Conservation (phyloP, 768 basidiomycete genomes). For the Suillus brevipes region DNA sequence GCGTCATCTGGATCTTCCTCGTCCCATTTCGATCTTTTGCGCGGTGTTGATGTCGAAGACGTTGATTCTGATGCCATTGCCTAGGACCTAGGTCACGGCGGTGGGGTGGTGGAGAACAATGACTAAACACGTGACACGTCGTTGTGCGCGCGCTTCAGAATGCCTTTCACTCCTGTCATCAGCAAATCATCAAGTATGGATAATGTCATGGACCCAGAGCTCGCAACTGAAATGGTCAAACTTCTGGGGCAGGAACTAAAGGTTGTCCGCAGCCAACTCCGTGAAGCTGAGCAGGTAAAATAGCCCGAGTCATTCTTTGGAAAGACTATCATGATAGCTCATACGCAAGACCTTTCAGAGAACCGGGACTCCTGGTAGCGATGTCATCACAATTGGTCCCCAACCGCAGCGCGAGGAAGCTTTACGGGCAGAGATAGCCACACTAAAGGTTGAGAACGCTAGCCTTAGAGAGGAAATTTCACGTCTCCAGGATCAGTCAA, state of each 20-base stretch:
- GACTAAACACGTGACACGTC: background rate
- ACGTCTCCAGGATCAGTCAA: constrained; percentile 15
- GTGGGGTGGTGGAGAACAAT: background rate
- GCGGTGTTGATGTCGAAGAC: constrained; percentile 46
- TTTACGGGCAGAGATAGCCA: constrained; percentile 18
- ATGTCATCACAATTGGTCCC: background rate
- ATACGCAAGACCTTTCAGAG: constrained; percentile 12
- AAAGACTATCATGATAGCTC: background rate
- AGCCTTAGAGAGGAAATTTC: constrained; percentile 17
- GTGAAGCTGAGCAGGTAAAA: constrained; percentile 23
- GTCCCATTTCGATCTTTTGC: constrained; percentile 80
- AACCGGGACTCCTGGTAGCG: constrained; percentile 8
- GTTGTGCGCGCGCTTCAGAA: background rate
- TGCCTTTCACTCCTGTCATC: background rate
- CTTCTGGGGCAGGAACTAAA: constrained; percentile 29
- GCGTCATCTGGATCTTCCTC: constrained; percentile 46
- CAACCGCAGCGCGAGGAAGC: constrained; percentile 12
- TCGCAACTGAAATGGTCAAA: constrained; percentile 26
- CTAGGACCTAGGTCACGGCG: constrained; percentile 11
- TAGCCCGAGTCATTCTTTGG: background rate
- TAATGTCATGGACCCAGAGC: constrained; percentile 25
- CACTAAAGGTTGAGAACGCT: constrained; percentile 22
- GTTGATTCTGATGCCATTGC: constrained; percentile 30
- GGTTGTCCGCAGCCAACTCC: constrained; percentile 20
- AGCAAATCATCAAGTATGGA: constrained; percentile 17